Percentiles rank a stretch among this genome's conserved stretches.
phyloP scores from a whole-genome alignment of 2,329 filamentous ascomycete species.

The Trichoderma brevicompactum region DNA sequence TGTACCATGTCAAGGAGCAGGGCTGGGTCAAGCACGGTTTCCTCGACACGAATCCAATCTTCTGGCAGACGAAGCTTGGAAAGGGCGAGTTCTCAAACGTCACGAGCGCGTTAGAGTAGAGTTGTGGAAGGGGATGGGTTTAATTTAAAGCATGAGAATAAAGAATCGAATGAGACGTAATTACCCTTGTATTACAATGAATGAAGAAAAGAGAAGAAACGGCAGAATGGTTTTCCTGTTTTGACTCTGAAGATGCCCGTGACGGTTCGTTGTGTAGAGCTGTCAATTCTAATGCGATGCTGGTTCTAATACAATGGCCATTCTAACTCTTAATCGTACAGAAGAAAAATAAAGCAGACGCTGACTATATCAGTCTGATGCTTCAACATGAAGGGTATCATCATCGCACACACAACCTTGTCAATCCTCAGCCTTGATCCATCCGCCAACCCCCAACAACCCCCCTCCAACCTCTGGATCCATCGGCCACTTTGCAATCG shows the following conservation, averaged over 20 bases:
- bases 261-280: background rate
- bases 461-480: constrained; percentile 64
- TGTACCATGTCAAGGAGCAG: constrained; percentile 98
- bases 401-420: background rate
- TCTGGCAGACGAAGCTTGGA: constrained; percentile 99
- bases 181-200: background rate
- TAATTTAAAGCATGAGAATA: constrained; percentile 13
- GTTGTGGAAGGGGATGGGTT: background rate
- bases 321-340: constrained; percentile 9
- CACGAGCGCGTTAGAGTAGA: constrained; percentile 68
- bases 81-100: constrained; percentile 99
- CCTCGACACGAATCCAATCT: constrained; percentile 97
- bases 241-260: background rate
- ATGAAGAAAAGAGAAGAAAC: background rate
- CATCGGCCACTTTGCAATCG: constrained; percentile 74
- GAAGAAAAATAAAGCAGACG: background rate
- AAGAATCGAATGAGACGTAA: background rate
- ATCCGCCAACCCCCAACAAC: constrained; percentile 64
- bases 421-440: constrained; percentile 41
- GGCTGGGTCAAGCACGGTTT: constrained; percentile 99
- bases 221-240: background rate
- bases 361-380: background rate
- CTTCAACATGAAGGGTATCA: constrained; percentile 6
- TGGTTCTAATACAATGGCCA: background rate
- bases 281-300: background rate